A percentile compares a stretch with the other conserved stretches of the same genome.
phyloP scores from a whole-genome alignment of 495 filamentous ascomycete species.

The Penicillium odoratum region DNA sequence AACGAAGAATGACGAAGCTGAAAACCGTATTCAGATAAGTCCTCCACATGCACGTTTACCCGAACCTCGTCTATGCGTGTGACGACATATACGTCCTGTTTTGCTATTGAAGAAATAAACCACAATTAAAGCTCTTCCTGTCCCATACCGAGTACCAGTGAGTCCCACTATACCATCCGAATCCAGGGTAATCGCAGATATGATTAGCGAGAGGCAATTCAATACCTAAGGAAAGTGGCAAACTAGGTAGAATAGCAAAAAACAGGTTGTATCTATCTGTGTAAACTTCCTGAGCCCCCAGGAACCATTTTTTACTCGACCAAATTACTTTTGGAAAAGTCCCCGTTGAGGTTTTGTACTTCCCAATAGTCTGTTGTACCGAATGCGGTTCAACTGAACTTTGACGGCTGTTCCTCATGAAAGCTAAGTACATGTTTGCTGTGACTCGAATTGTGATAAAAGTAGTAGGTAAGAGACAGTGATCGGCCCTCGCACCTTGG shows the following conservation, averaged over 20 bases:
- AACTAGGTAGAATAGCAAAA: too few species aligned
- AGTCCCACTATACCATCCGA: background rate
- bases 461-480: too few species aligned
- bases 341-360: too few species aligned
- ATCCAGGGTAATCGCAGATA: slow-evolving; percentile 20
- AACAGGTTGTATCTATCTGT: too few species aligned
- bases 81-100: slow-evolving; percentile 12
- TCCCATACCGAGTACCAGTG: slow-evolving; percentile 22
- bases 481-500: background rate
- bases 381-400: too few species aligned
- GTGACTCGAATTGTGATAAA: too few species aligned
- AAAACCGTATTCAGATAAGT: background rate
- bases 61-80: background rate
- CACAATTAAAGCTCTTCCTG: slow-evolving; percentile 17
- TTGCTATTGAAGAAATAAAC: slow-evolving; percentile 23
- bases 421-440: too few species aligned
- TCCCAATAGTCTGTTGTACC: too few species aligned
- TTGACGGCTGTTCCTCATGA: too few species aligned
- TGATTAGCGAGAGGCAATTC: slow-evolving; percentile 20
- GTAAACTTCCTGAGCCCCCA: too few species aligned
- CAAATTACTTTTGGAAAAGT: too few species aligned
- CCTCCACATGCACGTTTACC: background rate
- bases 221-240: background rate
- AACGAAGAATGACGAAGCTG: slow-evolving; percentile 6
- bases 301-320: too few species aligned